A percentile compares a stretch with the other conserved stretches of the same genome.
Conservation (phyloP, 257 asterid genomes). For the Apocynum venetum region DNA sequence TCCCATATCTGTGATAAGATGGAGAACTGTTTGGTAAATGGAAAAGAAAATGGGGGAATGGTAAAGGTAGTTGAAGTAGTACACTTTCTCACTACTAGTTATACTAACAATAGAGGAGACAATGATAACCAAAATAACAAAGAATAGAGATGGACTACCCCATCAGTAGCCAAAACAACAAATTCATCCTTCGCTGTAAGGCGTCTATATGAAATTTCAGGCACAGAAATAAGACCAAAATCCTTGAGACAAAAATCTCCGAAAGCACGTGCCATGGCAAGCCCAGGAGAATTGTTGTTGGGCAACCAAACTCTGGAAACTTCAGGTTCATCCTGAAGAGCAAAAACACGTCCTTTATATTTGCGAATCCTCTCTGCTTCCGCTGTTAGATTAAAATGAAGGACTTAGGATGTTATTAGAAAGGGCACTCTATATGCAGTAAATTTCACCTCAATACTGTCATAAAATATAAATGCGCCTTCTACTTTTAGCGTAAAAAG, state of each 20-base stretch:
- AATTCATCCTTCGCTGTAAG: constrained; percentile 71
- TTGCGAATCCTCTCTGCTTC: constrained; percentile 86
- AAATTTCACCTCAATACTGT: background rate
- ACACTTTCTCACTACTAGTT: background rate
- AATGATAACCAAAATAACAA: background rate
- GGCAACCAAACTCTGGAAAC: constrained; percentile 92
- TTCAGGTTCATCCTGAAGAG: constrained; percentile 80
- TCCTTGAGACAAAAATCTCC: constrained; percentile 93
- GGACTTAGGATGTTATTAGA: background rate
- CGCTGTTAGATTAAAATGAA: constrained; percentile 32
- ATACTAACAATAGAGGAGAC: background rate
- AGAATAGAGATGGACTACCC: constrained; percentile 38
- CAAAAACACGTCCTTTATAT: constrained; percentile 78
- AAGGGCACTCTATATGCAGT: background rate
- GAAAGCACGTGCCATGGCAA: constrained; percentile 95
- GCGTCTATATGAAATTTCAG: constrained; percentile 66
- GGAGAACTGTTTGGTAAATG: background rate
- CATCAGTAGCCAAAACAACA: constrained; percentile 77
- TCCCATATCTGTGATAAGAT: constrained; percentile 65
- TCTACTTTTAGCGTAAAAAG: background rate
- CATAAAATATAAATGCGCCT: background rate
- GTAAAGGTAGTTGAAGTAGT: background rate
- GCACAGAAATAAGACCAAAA: constrained; percentile 78
- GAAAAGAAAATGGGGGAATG: background rate
- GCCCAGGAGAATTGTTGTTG: constrained; percentile 74